Evolutionary conservation across 2,329 filamentous ascomycete genomes (phyloP).

Genomic region (Trichoderma sp.): DNA sequence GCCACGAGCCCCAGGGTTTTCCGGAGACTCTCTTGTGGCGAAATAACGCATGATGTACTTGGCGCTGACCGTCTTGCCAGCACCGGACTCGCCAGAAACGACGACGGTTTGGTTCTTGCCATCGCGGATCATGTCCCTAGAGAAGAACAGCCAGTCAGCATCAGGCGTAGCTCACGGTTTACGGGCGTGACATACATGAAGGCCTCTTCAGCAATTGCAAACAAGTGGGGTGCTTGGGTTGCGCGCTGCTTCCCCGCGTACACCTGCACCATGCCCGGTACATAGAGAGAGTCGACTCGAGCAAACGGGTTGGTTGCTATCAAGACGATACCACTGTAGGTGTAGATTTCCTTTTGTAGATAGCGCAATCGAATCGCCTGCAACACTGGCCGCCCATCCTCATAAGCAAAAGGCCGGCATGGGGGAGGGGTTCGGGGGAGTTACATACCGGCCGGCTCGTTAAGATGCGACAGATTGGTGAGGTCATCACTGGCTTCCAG

Average conservation of each 20-base stretch:
- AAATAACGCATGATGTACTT: slow-evolving; percentile 99
- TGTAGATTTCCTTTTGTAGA: slow-evolving; percentile 98
- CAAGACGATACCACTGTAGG: slow-evolving; percentile 96
- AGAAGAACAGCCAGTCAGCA: slow-evolving; percentile 35
- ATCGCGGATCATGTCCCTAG: slow-evolving; percentile 93
- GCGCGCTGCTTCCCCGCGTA: slow-evolving; percentile 96
- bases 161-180: background rate
- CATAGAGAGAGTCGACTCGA: slow-evolving; percentile 94
- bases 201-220: slow-evolving; percentile 97
- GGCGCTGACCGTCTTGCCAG: slow-evolving; percentile 97
- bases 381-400: slow-evolving; percentile 59
- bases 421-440: background rate
- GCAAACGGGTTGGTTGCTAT: slow-evolving; percentile 99
- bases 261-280: slow-evolving; percentile 99
- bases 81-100: slow-evolving; percentile 98
- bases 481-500: slow-evolving; percentile 98
- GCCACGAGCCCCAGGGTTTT: slow-evolving; percentile 72
- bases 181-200: slow-evolving; percentile 70
- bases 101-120: slow-evolving; percentile 96
- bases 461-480: slow-evolving; percentile 94
- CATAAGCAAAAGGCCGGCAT: slow-evolving; percentile 26
- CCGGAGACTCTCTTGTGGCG: slow-evolving; percentile 90
- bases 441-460: slow-evolving; percentile 84
- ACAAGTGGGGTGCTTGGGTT: slow-evolving; percentile 94
- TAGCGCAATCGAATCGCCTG: slow-evolving; percentile 98